Evolutionary conservation across 2,329 filamentous ascomycete genomes (phyloP).

Genomic region (Colletotrichum filicis): DNA sequence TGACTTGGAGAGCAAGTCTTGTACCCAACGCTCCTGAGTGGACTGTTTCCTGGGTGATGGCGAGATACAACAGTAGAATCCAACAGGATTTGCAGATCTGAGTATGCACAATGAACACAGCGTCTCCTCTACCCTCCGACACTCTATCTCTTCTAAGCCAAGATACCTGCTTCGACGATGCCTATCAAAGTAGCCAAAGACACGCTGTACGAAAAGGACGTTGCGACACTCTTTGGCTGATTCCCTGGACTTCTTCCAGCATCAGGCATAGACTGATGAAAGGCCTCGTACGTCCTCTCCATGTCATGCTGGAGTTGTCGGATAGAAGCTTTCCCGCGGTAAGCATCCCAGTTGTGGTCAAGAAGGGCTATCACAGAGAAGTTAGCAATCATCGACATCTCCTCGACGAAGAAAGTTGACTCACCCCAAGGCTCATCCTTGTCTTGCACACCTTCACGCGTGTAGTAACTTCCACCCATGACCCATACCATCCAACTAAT

Average conservation of each 20-base stretch:
- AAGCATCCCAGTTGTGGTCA: slow-evolving; percentile 10
- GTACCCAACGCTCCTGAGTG: too few species aligned
- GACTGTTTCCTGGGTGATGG: too few species aligned
- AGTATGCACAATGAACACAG: background rate
- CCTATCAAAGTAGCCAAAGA: background rate
- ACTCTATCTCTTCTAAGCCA: background rate
- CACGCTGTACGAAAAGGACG: background rate
- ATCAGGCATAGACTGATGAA: background rate
- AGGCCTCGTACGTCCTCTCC: slow-evolving; percentile 15
- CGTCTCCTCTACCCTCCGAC: background rate
- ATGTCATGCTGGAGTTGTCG: slow-evolving; percentile 21
- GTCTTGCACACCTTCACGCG: slow-evolving; percentile 55
- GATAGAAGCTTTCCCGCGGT: slow-evolving; percentile 12
- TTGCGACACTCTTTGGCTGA: background rate
- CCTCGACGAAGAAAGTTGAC: background rate
- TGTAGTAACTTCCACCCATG: slow-evolving; percentile 60
- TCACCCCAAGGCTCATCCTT: slow-evolving; percentile 59
- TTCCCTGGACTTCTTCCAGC: background rate
- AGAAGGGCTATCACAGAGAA: background rate
- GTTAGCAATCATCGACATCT: background rate
- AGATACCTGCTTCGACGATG: background rate
- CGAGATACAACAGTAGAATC: too few species aligned
- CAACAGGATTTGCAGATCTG: too few species aligned
- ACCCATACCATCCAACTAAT: slow-evolving; percentile 61
- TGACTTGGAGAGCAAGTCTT: too few species aligned